phyloP scores from a whole-genome alignment of 202 grass and related monocot species.

The Saccharum hybrid region DNA sequence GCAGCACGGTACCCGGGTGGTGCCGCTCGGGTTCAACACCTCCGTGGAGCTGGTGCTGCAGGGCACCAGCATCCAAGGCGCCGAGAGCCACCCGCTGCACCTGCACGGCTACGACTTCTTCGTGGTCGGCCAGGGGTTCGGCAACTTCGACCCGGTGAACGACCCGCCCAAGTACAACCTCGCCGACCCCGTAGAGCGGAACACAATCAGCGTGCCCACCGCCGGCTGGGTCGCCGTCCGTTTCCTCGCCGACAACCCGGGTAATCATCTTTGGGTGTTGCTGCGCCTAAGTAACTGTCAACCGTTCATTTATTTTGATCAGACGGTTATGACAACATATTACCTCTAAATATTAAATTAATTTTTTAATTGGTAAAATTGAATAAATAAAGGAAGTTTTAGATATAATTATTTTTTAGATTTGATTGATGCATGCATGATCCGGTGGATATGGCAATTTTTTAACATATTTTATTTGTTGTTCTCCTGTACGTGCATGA shows the following conservation, averaged over 20 bases:
- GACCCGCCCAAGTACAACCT: constrained; percentile 70
- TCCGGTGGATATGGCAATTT: no score
- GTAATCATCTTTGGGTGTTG: constrained; percentile 4
- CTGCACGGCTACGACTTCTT: constrained; percentile 79
- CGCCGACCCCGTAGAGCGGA: constrained; percentile 64
- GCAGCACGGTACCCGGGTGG: constrained; percentile 52
- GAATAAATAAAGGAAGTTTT: no score
- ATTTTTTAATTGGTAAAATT: no score
- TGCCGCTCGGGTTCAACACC: constrained; percentile 63
- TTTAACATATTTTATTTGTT: no score
- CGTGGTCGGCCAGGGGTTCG: constrained; percentile 64
- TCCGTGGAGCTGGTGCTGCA: constrained; percentile 76
- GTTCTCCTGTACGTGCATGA: no score
- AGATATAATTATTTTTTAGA: no score
- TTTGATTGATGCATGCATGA: no score
- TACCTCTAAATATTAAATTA: no score
- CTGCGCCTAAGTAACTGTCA: no score
- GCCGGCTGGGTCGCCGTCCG: constrained; percentile 69
- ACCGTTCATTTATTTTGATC: no score
- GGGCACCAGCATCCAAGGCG: constrained; percentile 66
- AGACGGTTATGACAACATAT: no score
- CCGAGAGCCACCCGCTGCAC: constrained; percentile 81
- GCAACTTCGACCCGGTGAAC: constrained; percentile 63
- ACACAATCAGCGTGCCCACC: constrained; percentile 71
- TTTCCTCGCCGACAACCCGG: constrained; percentile 71